phyloP scores from a whole-genome alignment of 2,329 filamentous ascomycete species.

The Drechslera avenae region DNA sequence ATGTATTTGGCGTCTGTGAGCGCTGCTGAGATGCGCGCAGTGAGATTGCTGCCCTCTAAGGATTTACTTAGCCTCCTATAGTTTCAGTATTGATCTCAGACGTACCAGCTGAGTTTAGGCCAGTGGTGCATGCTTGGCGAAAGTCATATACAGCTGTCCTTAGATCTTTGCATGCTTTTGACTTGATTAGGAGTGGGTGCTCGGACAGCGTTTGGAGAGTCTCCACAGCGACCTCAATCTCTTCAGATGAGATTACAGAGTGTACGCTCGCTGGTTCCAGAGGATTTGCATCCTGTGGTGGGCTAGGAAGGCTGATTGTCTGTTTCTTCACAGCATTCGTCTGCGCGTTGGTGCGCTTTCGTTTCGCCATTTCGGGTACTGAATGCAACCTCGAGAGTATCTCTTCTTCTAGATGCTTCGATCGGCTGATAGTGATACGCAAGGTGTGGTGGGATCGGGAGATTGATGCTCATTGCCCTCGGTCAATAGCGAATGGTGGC shows the following conservation, averaged over 20 bases:
- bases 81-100: not conserved
- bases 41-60: conserved; percentile 64
- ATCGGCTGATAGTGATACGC: not conserved
- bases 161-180: conserved; percentile 69
- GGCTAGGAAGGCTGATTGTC: conserved; percentile 30
- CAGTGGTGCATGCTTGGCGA: conserved; percentile 70
- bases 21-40: conserved; percentile 68
- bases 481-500: conserved; percentile 5
- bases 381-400: not conserved
- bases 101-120: conserved; percentile 62
- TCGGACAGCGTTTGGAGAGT: conserved; percentile 64
- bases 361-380: conserved; percentile 32
- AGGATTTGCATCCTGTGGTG: conserved; percentile 29
- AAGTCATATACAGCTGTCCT: conserved; percentile 72
- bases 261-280: conserved; percentile 58
- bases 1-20: conserved; percentile 68
- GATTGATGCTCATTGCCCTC: not conserved
- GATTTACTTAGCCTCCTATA: conserved; percentile 7
- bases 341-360: conserved; percentile 33
- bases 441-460: not conserved
- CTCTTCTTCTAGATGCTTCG: too few species aligned
- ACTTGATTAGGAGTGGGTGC: conserved; percentile 68
- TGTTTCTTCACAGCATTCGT: conserved; percentile 31
- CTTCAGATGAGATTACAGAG: conserved; percentile 65
- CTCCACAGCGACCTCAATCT: conserved; percentile 70